Percentiles rank a stretch among this genome's conserved stretches.
Evolutionary conservation across 2,329 filamentous ascomycete genomes (phyloP).

Genomic region (Gliomastix tumulicola): DNA sequence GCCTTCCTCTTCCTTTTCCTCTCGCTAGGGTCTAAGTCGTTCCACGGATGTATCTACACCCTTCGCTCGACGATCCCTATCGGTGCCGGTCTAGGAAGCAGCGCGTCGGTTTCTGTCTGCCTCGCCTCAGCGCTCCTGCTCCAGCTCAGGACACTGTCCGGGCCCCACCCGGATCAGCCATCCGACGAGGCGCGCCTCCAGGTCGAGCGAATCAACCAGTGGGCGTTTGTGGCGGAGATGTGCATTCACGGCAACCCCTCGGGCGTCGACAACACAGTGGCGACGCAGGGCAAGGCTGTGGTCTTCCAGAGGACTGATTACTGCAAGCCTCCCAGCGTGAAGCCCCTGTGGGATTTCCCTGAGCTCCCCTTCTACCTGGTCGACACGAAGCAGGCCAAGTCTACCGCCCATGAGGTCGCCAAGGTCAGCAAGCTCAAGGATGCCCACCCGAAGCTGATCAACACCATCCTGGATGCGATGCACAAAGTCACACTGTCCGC

Average conservation of each 20-base stretch:
- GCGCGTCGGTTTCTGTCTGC: conserved; percentile 90
- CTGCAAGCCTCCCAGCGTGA: conserved; percentile 67
- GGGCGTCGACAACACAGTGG: conserved; percentile 93
- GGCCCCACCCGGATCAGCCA: conserved; percentile 88
- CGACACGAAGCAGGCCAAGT: conserved; percentile 82
- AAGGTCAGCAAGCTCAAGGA: conserved; percentile 73
- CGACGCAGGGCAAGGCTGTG: conserved; percentile 89
- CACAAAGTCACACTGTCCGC: conserved; percentile 61
- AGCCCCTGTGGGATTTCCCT: conserved; percentile 78
- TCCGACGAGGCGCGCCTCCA: conserved; percentile 81
- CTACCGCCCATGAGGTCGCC: conserved; percentile 75
- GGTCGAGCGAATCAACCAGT: conserved; percentile 91
- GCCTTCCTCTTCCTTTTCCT: conserved; percentile 92
- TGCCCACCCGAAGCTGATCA: conserved; percentile 69
- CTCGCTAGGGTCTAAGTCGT: conserved; percentile 72
- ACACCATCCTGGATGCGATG: conserved; percentile 77
- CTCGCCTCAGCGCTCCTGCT: conserved; percentile 76
- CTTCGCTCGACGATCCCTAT: conserved; percentile 92
- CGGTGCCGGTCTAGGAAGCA: conserved; percentile 84
- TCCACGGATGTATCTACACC: conserved; percentile 79
- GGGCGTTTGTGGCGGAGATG: conserved; percentile 96
- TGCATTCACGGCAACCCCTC: conserved; percentile 97
- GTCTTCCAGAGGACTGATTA: conserved; percentile 80
- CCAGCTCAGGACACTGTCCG: conserved; percentile 81
- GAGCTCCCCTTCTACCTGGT: conserved; percentile 86